phyloP scores from a whole-genome alignment of 1,139 yeast genomes.

The Yamadazyma trypodendri region DNA sequence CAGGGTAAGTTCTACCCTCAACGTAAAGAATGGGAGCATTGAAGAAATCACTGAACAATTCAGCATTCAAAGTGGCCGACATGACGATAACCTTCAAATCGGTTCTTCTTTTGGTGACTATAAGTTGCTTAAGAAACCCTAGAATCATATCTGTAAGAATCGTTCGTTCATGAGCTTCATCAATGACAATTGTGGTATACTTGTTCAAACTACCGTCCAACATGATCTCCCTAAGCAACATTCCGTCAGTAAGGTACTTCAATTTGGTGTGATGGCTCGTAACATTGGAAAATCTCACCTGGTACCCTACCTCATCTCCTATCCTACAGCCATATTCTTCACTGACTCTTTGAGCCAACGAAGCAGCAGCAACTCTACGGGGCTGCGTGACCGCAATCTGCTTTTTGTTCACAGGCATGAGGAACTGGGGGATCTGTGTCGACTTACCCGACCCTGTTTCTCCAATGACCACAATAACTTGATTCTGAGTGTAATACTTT shows the following conservation, averaged over 20 bases:
- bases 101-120: constrained; percentile 47
- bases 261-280: constrained; percentile 53
- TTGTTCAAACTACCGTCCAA: constrained; percentile 60
- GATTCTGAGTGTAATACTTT: constrained; percentile 51
- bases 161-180: constrained; percentile 98
- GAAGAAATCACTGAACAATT: constrained; percentile 77
- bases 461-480: constrained; percentile 82
- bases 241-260: constrained; percentile 94
- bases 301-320: constrained; percentile 89
- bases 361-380: constrained; percentile 95
- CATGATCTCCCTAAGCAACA: constrained; percentile 90
- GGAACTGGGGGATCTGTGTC: constrained; percentile 93
- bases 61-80: constrained; percentile 98
- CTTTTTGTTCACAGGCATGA: constrained; percentile 52
- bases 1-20: constrained; percentile 90
- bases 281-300: constrained; percentile 71
- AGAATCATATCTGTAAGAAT: constrained; percentile 84
- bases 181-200: constrained; percentile 80
- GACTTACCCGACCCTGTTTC: constrained; percentile 99
- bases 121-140: constrained; percentile 77
- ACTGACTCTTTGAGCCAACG: constrained; percentile 88
- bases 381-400: constrained; percentile 94
- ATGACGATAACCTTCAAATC: constrained; percentile 64
- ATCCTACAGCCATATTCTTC: constrained; percentile 77
- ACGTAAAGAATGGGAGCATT: constrained; percentile 79